Conservation (phyloP, 2,329 filamentous ascomycete genomes). For the Cytospora piceae region DNA sequence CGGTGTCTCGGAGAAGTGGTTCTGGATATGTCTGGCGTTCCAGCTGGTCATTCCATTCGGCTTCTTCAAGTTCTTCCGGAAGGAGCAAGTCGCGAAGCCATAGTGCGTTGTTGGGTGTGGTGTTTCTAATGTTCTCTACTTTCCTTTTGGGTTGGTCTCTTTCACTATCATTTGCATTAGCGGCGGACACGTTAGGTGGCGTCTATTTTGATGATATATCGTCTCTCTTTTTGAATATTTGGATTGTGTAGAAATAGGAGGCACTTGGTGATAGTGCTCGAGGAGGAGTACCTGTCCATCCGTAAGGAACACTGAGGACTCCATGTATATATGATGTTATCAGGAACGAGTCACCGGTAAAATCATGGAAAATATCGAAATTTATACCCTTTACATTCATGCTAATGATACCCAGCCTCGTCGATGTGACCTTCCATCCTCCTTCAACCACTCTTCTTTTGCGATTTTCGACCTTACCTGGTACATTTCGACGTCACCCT, state of each 20-base stretch:
- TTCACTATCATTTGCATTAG: conserved; percentile 26
- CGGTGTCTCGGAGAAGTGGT: conserved; percentile 57
- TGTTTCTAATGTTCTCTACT: conserved; percentile 2
- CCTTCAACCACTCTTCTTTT: not conserved
- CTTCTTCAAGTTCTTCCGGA: conserved; percentile 60
- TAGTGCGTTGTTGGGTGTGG: conserved; percentile 33
- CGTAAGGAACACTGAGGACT: not conserved
- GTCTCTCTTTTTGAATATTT: not conserved
- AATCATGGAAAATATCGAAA: not conserved
- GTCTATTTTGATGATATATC: conserved; percentile 21
- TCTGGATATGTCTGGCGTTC: conserved; percentile 63
- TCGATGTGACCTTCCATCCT: not conserved
- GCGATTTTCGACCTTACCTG: not conserved
- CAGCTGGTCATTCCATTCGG: conserved; percentile 63
- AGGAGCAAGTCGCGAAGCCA: conserved; percentile 61
- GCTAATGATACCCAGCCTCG: not conserved
- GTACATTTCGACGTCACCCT: not conserved
- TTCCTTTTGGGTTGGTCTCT: conserved; percentile 15
- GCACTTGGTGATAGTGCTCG: not conserved
- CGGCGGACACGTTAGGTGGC: conserved; percentile 24
- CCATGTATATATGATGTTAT: conserved; percentile 1
- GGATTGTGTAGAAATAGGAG: not conserved
- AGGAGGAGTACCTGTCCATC: not conserved
- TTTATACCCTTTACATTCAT: not conserved
- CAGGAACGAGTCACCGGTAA: not conserved